Evolutionary conservation across 768 basidiomycete species (phyloP).

Genomic region (Rhodotorula paludigena): DNA sequence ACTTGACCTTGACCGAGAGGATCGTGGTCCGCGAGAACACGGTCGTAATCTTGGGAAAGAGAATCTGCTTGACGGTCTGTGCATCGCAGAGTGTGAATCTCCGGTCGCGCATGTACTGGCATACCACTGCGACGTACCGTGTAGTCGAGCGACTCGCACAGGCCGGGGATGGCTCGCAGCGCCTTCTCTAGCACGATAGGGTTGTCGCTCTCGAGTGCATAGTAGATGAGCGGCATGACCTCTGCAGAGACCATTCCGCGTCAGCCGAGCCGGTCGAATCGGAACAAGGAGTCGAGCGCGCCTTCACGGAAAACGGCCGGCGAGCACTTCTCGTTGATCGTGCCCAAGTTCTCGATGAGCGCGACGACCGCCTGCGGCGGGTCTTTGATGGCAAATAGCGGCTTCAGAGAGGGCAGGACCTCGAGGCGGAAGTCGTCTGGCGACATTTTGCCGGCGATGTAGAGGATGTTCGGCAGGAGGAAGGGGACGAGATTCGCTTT

Average conservation of each 20-base stretch:
- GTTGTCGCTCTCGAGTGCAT: conserved; percentile 93
- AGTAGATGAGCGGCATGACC: conserved; percentile 92
- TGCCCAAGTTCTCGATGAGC: conserved; percentile 76
- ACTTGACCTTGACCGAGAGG: conserved; percentile 74
- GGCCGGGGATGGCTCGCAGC: conserved; percentile 69
- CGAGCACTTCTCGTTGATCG: conserved; percentile 84
- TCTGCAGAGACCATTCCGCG: no score
- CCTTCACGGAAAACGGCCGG: conserved; percentile 81
- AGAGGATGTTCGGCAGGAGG: conserved; percentile 91
- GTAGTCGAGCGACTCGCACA: conserved; percentile 89
- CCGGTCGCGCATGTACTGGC: no score
- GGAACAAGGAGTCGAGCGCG: conserved; percentile 49
- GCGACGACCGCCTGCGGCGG: conserved; percentile 97
- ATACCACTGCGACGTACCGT: conserved; percentile 47
- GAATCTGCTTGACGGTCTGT: conserved; percentile 62
- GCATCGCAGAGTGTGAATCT: background rate
- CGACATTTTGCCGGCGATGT: conserved; percentile 71
- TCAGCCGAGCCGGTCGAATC: background rate
- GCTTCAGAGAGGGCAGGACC: conserved; percentile 82
- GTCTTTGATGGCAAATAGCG: conserved; percentile 82
- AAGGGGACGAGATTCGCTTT: conserved; percentile 87
- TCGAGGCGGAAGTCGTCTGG: conserved; percentile 67
- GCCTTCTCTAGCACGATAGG: conserved; percentile 85
- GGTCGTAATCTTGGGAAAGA: conserved; percentile 54
- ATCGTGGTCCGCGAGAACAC: conserved; percentile 90